Conservation (phyloP, 78 protist species). For the Diacronema lutheri region DNA sequence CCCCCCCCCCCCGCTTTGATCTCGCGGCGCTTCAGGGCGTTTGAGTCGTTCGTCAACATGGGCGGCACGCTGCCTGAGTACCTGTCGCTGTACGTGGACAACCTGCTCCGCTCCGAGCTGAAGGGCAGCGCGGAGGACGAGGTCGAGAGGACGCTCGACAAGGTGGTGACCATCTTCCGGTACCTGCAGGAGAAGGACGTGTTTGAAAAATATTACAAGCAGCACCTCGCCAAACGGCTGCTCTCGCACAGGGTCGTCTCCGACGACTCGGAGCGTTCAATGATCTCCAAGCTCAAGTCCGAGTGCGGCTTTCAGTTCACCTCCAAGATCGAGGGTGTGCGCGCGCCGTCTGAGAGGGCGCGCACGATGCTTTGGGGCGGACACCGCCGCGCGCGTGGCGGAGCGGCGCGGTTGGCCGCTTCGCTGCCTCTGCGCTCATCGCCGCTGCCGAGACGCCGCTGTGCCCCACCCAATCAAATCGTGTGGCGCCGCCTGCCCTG, state of each 20-base stretch:
- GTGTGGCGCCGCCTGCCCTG: no score
- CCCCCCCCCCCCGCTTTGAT: no score
- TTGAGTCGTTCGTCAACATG: conserved; percentile 24
- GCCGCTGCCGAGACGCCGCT: no score
- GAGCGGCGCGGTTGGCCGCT: no score
- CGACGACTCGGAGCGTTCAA: conserved; percentile 80
- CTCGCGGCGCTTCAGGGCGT: no score
- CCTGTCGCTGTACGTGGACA: conserved; percentile 37
- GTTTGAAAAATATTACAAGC: conserved; percentile 91
- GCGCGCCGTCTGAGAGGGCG: no score
- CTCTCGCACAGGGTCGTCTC: conserved; percentile 59
- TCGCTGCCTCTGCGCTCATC: no score
- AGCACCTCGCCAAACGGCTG: conserved; percentile 89
- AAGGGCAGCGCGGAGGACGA: conserved; percentile 79
- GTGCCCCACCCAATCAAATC: no score
- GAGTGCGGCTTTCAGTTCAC: conserved; percentile 93
- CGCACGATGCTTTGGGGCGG: no score
- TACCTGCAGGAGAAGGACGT: conserved; percentile 89
- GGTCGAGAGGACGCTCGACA: conserved; percentile 39
- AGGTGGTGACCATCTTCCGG: conserved; percentile 72
- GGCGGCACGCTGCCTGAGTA: conserved; percentile 29
- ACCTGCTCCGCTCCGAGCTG: conserved; percentile 49
- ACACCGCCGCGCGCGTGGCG: no score
- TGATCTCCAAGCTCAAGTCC: conserved; percentile 80
- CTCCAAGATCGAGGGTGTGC: conserved; percentile 84